Conservation (phyloP, 1,284 basidiomycete genomes). For the Ustanciosporium gigantosporum region DNA sequence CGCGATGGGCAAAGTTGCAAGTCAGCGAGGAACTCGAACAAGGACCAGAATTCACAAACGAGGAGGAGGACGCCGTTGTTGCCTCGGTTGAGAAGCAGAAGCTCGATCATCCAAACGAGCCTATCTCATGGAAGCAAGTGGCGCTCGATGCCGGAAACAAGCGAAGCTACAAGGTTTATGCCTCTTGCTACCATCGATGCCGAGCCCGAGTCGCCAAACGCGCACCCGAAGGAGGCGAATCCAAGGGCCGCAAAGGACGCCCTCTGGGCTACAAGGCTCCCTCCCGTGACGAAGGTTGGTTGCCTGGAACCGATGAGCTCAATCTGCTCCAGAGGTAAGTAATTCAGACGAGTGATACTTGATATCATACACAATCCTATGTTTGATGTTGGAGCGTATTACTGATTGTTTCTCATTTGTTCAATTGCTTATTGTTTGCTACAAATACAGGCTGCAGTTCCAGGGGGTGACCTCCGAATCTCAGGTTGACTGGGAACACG, state of each 20-base stretch:
- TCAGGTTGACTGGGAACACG: conserved; percentile 16
- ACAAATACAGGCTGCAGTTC: conserved; percentile 19
- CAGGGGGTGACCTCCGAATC: conserved; percentile 12
- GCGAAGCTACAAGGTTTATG: conserved; percentile 43
- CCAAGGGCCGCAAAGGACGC: conserved; percentile 79
- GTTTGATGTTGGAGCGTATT: neutral
- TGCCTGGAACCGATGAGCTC: conserved; percentile 33
- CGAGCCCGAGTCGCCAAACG: conserved; percentile 18
- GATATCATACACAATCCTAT: too few relatives aligned
- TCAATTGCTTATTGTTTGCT: too few relatives aligned
- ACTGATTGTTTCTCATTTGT: too few relatives aligned
- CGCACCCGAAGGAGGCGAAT: conserved; percentile 66
- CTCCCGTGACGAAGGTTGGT: conserved; percentile 15
- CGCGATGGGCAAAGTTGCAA: conserved; percentile 33
- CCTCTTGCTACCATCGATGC: conserved; percentile 30
- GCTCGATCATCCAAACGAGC: conserved; percentile 28
- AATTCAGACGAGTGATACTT: too few relatives aligned
- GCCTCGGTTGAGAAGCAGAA: conserved; percentile 33
- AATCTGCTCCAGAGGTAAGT: conserved; percentile 34
- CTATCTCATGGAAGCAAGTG: conserved; percentile 36
- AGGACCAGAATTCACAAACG: conserved; percentile 18
- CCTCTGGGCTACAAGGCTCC: too few relatives aligned
- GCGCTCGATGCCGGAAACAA: conserved; percentile 35
- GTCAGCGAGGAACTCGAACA: conserved; percentile 29
- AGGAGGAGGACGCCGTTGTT: conserved; percentile 40